Evolutionary conservation across 2,329 filamentous ascomycete species (phyloP).

Genomic region (Ophiostoma perfectum): DNA sequence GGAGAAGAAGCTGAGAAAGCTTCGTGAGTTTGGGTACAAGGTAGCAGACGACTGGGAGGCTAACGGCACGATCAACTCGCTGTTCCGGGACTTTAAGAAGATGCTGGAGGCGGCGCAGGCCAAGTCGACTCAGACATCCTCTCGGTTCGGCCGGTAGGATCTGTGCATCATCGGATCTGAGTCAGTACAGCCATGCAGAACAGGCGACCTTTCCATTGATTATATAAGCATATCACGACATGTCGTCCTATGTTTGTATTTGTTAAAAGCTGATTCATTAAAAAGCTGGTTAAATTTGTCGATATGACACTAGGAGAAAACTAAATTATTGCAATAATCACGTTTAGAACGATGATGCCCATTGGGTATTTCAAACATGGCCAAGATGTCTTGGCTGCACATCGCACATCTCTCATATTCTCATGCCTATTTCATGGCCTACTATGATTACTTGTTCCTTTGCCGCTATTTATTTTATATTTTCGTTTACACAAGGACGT

Average conservation of each 20-base stretch:
- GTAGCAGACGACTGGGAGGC: conserved; percentile 61
- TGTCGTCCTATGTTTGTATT: neutral
- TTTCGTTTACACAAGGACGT: no score
- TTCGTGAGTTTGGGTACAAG: conserved; percentile 54
- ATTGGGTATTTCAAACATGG: neutral
- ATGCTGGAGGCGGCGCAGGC: conserved; percentile 55
- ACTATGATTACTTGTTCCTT: neutral
- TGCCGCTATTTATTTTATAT: neutral
- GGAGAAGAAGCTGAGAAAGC: conserved; percentile 40
- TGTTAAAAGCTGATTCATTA: neutral
- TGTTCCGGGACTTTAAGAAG: conserved; percentile 62
- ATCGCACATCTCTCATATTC: neutral
- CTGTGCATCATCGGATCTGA: conserved; percentile 1
- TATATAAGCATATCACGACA: neutral
- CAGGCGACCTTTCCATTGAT: neutral
- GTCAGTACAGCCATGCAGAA: neutral
- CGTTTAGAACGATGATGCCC: neutral
- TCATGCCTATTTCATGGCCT: neutral
- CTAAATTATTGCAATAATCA: neutral
- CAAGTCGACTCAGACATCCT: conserved; percentile 29
- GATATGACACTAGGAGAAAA: neutral
- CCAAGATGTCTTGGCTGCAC: neutral
- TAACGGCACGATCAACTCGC: conserved; percentile 51
- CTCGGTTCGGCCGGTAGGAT: conserved; percentile 21
- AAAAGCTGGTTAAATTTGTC: neutral